These are phyloP conservation scores for Ziziphus jujuba DNA, from an alignment of 306 rosid species.

Conservation along the genomic window DNA sequence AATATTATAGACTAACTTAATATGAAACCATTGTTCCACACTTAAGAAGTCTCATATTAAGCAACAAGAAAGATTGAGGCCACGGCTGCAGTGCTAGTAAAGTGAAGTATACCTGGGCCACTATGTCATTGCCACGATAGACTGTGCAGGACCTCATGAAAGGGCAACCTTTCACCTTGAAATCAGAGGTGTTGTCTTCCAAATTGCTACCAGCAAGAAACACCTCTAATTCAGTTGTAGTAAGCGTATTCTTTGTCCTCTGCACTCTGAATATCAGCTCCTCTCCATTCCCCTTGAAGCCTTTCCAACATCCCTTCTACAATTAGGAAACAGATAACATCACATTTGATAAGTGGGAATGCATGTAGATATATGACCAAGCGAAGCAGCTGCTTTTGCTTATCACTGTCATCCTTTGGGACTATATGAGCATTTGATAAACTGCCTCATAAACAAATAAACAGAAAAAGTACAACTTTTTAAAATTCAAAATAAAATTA, in stretches of 20 bases:
- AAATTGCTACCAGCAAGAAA: conserved; percentile 37
- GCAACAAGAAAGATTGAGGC: no score
- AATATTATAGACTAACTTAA: no score
- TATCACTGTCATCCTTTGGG: no score
- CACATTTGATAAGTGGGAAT: not conserved
- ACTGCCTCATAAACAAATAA: not conserved
- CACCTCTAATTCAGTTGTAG: conserved; percentile 59
- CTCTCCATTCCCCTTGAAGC: conserved; percentile 52
- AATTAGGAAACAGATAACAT: conserved; percentile 12
- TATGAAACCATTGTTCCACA: not conserved
- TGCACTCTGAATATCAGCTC: conserved; percentile 51
- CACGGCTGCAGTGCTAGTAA: not conserved
- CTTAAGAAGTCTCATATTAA: not conserved
- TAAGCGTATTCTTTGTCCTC: conserved; percentile 49
- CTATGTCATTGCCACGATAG: conserved; percentile 46
- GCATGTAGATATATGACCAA: not conserved
- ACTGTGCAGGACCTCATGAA: conserved; percentile 67
- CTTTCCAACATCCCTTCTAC: conserved; percentile 74
- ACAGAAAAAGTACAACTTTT: no score
- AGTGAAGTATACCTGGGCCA: conserved; percentile 69
- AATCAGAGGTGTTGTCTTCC: conserved; percentile 34
- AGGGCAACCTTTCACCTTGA: conserved; percentile 68
- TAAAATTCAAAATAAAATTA: no score
- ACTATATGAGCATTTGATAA: not conserved
- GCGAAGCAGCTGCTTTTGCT: no score